A percentile compares a stretch with the other conserved stretches of the same genome.
Conservation (phyloP, 1,139 yeast species). For the Lodderomyces beijingensis region DNA sequence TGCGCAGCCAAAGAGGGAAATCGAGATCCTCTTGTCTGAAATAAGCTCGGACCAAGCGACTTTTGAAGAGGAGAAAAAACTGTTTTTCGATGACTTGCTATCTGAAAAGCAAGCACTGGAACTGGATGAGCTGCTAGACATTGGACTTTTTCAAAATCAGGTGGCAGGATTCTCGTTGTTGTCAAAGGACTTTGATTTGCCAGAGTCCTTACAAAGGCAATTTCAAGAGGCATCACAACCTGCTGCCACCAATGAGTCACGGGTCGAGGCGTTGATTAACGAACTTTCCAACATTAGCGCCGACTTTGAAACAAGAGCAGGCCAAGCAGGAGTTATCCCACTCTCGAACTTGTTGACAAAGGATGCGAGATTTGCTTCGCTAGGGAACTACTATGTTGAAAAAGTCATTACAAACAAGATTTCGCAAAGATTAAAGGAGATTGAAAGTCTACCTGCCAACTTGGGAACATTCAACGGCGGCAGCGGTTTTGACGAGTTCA, state of each 20-base stretch:
- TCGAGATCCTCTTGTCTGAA: not conserved
- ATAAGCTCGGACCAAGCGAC: not conserved
- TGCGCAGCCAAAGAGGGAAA: not conserved
- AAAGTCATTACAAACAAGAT: slow-evolving; percentile 51
- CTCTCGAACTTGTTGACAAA: slow-evolving; percentile 16
- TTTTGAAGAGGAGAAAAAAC: slow-evolving; percentile 1
- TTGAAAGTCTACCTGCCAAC: slow-evolving; percentile 75
- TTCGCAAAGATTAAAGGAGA: slow-evolving; percentile 65
- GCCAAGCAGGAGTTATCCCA: slow-evolving; percentile 30
- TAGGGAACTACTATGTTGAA: slow-evolving; percentile 45
- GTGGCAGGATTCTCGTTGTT: slow-evolving; percentile 71
- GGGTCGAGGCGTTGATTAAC: slow-evolving; percentile 14
- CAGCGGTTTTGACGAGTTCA: slow-evolving; percentile 45
- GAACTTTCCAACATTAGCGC: slow-evolving; percentile 9
- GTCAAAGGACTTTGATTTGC: slow-evolving; percentile 74
- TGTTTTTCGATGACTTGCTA: not conserved
- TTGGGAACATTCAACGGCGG: slow-evolving; percentile 54
- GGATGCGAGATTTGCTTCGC: slow-evolving; percentile 23
- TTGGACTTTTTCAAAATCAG: slow-evolving; percentile 58
- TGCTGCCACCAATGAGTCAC: too few relatives aligned
- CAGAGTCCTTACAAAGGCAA: slow-evolving; percentile 38
- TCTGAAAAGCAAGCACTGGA: not conserved
- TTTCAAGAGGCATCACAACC: slow-evolving; percentile 3
- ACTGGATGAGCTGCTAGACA: slow-evolving; percentile 31
- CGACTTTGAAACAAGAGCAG: slow-evolving; percentile 28